Conservation (phyloP, 768 basidiomycete genomes). For the Mycena floridula region DNA sequence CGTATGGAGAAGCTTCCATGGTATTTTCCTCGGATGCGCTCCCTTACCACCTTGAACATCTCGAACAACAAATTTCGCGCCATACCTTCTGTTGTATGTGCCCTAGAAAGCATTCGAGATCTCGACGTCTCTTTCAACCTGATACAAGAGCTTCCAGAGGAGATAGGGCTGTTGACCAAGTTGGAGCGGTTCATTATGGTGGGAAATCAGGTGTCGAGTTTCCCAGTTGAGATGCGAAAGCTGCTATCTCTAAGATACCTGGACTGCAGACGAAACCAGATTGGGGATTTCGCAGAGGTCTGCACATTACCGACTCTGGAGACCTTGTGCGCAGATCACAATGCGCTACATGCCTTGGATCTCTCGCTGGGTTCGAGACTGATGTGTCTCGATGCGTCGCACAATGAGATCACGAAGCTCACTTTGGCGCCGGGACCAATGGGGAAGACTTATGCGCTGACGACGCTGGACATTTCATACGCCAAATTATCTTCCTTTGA, state of each 20-base stretch:
- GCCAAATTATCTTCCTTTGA: slow-evolving; percentile 85
- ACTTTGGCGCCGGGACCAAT: too few relatives aligned
- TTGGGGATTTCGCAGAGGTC: slow-evolving; percentile 68
- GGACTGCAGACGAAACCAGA: too few relatives aligned
- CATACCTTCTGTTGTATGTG: slow-evolving; percentile 72
- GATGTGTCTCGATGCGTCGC: slow-evolving; percentile 78
- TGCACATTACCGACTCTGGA: slow-evolving; percentile 66
- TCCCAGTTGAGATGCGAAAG: slow-evolving; percentile 56
- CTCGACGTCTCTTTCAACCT: slow-evolving; percentile 94
- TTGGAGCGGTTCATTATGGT: slow-evolving; percentile 75
- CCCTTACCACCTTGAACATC: slow-evolving; percentile 62
- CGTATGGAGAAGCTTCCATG: slow-evolving; percentile 81
- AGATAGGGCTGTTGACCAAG: slow-evolving; percentile 61
- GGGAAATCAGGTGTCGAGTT: slow-evolving; percentile 73
- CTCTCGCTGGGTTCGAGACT: slow-evolving; percentile 66
- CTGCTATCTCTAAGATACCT: slow-evolving; percentile 59
- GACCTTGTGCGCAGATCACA: slow-evolving; percentile 76
- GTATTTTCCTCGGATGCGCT: slow-evolving; percentile 72
- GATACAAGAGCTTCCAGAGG: slow-evolving; percentile 73
- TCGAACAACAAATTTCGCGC: slow-evolving; percentile 74
- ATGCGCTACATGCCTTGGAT: slow-evolving; percentile 75
- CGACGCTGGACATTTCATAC: slow-evolving; percentile 78
- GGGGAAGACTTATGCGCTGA: slow-evolving; percentile 51
- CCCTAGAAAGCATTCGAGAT: slow-evolving; percentile 68
- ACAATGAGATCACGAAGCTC: slow-evolving; percentile 87